Base-by-base conservation (phyloP, 345 rosid genomes). In the Limnanthes douglasii region DNA sequence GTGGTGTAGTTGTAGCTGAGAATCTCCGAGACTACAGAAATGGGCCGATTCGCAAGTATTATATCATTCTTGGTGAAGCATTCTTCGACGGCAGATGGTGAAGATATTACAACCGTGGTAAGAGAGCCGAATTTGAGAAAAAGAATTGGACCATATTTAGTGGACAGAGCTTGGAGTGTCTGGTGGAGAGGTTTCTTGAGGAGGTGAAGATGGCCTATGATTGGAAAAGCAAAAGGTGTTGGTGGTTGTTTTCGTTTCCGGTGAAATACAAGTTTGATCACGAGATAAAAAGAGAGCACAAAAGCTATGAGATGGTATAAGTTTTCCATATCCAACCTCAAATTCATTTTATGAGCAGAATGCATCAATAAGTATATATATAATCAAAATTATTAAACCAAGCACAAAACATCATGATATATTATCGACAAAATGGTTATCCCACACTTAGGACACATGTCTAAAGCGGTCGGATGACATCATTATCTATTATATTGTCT, bases 11-110 rank as follows among this genome's bases (percentile, higher is more conserved):
- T 59, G 53, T 73, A 69, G 37, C 50, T 59, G 11, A 69, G 31
- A 21, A 53, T 40, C 15, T 57, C 61, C 0, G 66, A 59, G 1
- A 51, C 15, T 31, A 69, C 23, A 14, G 59, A 31, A n/a, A n/a
- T 32, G 5, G 73, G 73, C 5, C 82, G 68, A 45, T 73, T 62
- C 4, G 79, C 76, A 8, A 78, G 56, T 6, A 65, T 39, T 25
- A 37, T 16, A 30, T 73, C 83, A 28, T 73, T 70, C 21, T 60
- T 68, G 32, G 62, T 67, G 62, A 78, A 65, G 43, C 88, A 78
- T 37, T 69, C 74, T 34, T 64, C 63, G 8, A 41, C 61, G 6
- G 62, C 54, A 0, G 57, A 28, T 0, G 59, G 49, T 0, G 78
- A 73, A 22, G 72, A 64, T 19, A 74, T 62, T 4, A 53, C 5